Base-by-base conservation (phyloP, 768 basidiomycete species). In the Galerina sulciceps region DNA sequence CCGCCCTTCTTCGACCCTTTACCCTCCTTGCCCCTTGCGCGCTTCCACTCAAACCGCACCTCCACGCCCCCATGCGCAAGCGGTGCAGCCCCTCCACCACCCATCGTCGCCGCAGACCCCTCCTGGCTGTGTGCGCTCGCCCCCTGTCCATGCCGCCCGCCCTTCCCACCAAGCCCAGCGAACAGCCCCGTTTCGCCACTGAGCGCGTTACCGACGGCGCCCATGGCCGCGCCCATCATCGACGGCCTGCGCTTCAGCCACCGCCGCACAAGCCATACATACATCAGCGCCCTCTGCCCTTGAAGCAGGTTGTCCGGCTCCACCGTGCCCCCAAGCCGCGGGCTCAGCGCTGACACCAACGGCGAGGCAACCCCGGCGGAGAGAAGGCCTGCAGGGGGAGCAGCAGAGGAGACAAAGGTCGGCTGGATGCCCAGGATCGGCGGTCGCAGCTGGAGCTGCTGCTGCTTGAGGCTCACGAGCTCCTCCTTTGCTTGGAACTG, bases 1-100 rank as follows among this genome's bases (percentile, higher is more conserved):
- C 60, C 48, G 26, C 59, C 65, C 60, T 49, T 58, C 61, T 64
- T 60, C 57, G 57, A 71, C 64, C 57, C 64, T 67, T 56, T 67
- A 38, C 62, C 66, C 38, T 70, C 68, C 65, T 69, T 74, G 63
- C 57, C 71, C 65, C 75, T 78, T 22, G 81, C 82, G 47, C 89
- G 75, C 65, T 82, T 82, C 93, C 93, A 94, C 73, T 93, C 91
- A 69, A 94, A 89, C 45, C 86, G 74, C 17, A 94, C 85, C 65
- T 93, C 90, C 1, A 91, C 81, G 22, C 76, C 78, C 0, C 75
- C 77, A 40, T 76, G 72, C 14, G 69, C 38, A 10, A 62, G 57
- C 3, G 60, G 62, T 10, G 53, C 63, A 53, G 46, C 42, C n/a
- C 51, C 53, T 14, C 44, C 43, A 9, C 36, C 59, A 42, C 55